Evolutionary conservation across 768 basidiomycete species (phyloP).

Genomic region (Kwoniella bestiolae): DNA sequence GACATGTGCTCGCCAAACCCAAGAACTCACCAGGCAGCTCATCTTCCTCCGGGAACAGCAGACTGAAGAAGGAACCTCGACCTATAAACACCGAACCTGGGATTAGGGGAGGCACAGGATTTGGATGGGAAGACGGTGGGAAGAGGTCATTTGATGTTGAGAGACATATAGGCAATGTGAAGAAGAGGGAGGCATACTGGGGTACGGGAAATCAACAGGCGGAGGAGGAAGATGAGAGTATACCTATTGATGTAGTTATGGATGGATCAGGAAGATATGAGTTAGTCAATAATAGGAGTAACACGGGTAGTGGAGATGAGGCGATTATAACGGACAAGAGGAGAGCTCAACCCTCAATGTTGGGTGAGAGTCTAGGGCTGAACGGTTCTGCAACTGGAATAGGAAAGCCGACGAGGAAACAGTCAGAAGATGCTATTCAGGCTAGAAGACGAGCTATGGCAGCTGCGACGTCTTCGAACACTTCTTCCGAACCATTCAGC

Average conservation of each 20-base stretch:
- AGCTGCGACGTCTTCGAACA: neutral
- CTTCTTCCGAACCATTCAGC: slow-evolving; percentile 1
- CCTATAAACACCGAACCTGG: slow-evolving; percentile 45
- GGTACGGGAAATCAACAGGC: neutral
- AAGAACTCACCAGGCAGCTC: slow-evolving; percentile 17
- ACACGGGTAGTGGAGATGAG: slow-evolving; percentile 8
- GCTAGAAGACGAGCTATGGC: slow-evolving; percentile 31
- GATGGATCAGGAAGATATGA: slow-evolving; percentile 21
- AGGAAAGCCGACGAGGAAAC: neutral
- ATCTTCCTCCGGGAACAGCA: slow-evolving; percentile 4
- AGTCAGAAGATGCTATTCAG: slow-evolving; percentile 22
- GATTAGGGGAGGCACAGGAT: slow-evolving; percentile 28
- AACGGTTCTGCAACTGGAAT: neutral
- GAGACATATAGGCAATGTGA: slow-evolving; percentile 33
- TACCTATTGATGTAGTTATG: slow-evolving; percentile 25
- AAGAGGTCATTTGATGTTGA: slow-evolving; percentile 39
- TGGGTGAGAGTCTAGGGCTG: slow-evolving; percentile 20
- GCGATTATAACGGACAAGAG: slow-evolving; percentile 23
- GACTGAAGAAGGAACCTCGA: slow-evolving; percentile 27
- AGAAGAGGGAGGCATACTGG: slow-evolving; percentile 38
- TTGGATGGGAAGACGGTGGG: slow-evolving; percentile 48
- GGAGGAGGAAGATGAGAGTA: slow-evolving; percentile 21
- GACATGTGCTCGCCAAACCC: slow-evolving; percentile 42
- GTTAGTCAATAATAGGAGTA: neutral
- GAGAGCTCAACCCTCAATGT: slow-evolving; percentile 13